A percentile compares a stretch with the other conserved stretches of the same genome.
Evolutionary conservation across 2,329 filamentous ascomycete genomes (phyloP).

Genomic region (Ceratocystis harringtonii): DNA sequence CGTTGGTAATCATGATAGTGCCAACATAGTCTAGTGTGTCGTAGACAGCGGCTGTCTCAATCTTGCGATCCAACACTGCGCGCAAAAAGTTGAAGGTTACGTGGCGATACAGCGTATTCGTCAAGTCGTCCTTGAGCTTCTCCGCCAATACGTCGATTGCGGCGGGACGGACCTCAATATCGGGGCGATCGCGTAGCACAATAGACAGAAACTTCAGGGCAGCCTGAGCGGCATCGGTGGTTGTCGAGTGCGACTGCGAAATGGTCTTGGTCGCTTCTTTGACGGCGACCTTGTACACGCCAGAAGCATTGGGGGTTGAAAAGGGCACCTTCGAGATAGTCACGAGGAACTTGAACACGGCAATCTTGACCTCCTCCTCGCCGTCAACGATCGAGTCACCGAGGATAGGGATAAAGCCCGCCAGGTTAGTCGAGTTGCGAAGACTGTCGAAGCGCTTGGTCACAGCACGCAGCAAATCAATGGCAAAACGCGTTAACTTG

Average conservation of each 20-base stretch:
- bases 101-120: conserved; percentile 81
- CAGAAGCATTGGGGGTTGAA: conserved; percentile 48
- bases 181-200: conserved; percentile 65
- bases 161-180: conserved; percentile 61
- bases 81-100: conserved; percentile 90
- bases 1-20: conserved; percentile 89
- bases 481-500: conserved; percentile 75
- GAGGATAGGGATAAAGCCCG: conserved; percentile 75
- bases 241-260: conserved; percentile 60
- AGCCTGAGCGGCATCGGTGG: conserved; percentile 71
- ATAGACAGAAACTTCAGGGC: conserved; percentile 78
- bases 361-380: conserved; percentile 85
- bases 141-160: conserved; percentile 71
- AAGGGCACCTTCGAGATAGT: conserved; percentile 76
- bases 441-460: conserved; percentile 73
- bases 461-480: conserved; percentile 76
- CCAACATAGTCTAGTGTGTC: conserved; percentile 82
- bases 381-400: conserved; percentile 72
- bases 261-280: conserved; percentile 74
- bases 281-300: conserved; percentile 59
- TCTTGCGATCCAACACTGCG: conserved; percentile 67
- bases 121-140: conserved; percentile 73
- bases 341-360: conserved; percentile 70
- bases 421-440: conserved; percentile 62
- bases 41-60: conserved; percentile 78